Percentiles rank a stretch among this genome's conserved stretches.
Conservation (phyloP, 1,284 basidiomycete species). For the Volvariella surrecta region DNA sequence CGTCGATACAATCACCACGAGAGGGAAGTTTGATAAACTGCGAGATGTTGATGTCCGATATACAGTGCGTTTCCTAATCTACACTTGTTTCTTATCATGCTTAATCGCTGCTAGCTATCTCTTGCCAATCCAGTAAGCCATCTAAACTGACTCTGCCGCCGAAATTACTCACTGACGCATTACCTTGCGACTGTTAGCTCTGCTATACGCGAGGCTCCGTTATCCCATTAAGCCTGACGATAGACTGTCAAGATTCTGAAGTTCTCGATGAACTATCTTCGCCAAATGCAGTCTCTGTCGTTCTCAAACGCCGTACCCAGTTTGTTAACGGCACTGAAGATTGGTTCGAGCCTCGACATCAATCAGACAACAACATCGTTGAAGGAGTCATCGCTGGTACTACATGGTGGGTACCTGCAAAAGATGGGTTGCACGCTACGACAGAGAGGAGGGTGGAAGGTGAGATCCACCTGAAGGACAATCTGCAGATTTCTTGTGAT, state of each 20-base stretch:
- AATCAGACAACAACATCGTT: neutral
- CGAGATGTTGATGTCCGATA: neutral
- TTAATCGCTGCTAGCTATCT: neutral
- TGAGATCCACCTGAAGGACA: neutral
- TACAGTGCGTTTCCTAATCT: neutral
- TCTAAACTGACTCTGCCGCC: neutral
- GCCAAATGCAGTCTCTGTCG: neutral
- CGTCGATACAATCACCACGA: neutral
- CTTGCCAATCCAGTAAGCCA: neutral
- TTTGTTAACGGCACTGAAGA: neutral
- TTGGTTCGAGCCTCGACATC: neutral
- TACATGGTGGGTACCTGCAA: neutral
- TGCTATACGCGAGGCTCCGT: neutral
- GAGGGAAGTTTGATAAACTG: neutral
- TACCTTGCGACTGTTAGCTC: neutral
- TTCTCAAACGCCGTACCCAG: neutral
- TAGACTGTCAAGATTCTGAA: neutral
- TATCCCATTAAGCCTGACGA: neutral
- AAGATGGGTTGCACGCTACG: neutral
- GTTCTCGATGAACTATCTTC: neutral
- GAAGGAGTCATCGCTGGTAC: neutral
- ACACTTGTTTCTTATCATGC: neutral
- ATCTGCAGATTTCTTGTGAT: neutral
- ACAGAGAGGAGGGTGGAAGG: neutral
- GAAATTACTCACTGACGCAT: neutral